A percentile compares a stretch with the other conserved stretches of the same genome.
Evolutionary conservation across 495 filamentous ascomycete species (phyloP).

Genomic region (Neurospora sp.): DNA sequence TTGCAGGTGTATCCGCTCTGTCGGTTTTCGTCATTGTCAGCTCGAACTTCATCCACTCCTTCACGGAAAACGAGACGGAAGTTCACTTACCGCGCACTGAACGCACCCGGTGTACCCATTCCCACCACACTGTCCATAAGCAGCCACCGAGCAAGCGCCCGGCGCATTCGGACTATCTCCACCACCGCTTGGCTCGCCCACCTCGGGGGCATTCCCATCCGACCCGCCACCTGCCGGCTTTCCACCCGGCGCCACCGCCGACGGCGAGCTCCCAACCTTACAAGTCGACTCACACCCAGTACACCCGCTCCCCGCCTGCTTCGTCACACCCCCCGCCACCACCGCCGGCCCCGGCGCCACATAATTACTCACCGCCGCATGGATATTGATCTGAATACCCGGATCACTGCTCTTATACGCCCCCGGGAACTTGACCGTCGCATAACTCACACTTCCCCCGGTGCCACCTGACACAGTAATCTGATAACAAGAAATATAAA

Average conservation of each 20-base stretch:
- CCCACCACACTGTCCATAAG: constrained; percentile 39
- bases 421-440: constrained; percentile 35
- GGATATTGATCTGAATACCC: constrained; percentile 43
- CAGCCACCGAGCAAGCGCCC: constrained; percentile 19
- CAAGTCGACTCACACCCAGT: constrained; percentile 31
- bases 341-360: constrained; percentile 31
- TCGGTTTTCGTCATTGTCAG: neutral
- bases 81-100: constrained; percentile 24
- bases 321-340: constrained; percentile 27
- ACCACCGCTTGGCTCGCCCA: neutral
- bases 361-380: constrained; percentile 26
- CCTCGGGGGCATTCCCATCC: constrained; percentile 2
- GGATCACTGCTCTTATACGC: constrained; percentile 38
- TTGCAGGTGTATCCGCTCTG: constrained; percentile 20
- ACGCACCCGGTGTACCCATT: constrained; percentile 32
- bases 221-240: constrained; percentile 1
- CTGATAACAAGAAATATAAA: constrained; percentile 44
- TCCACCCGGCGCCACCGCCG: constrained; percentile 9
- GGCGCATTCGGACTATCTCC: constrained; percentile 4
- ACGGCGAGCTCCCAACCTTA: constrained; percentile 25
- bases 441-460: constrained; percentile 22
- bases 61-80: neutral
- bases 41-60: neutral
- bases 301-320: constrained; percentile 25
- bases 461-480: constrained; percentile 22